phyloP scores from a whole-genome alignment of 352 stramenopile genomes.

The Pythium apleroticum region DNA sequence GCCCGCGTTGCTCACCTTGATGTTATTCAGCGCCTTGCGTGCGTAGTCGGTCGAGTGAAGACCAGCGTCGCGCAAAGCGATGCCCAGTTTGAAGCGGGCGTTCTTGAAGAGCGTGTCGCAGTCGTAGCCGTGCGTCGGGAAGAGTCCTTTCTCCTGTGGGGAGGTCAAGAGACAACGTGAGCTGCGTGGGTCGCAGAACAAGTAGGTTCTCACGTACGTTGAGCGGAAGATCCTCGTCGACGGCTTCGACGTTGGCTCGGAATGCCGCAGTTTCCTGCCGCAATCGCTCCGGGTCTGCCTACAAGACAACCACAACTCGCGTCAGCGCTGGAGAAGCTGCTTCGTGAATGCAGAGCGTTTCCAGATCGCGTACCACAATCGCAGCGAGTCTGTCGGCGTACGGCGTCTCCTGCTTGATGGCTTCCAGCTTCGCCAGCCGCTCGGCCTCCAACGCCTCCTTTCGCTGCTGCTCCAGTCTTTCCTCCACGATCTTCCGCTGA shows the following conservation, averaged over 20 bases:
- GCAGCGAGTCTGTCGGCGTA: slow-evolving; percentile 64
- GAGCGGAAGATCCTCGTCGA: slow-evolving; percentile 53
- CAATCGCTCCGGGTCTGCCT: slow-evolving; percentile 64
- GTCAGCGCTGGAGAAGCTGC: no score
- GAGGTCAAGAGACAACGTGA: not conserved
- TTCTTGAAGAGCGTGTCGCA: slow-evolving; percentile 79
- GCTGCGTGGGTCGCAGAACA: not conserved
- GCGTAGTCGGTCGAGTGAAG: slow-evolving; percentile 68
- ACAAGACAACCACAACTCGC: no score
- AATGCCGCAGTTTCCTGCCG: slow-evolving; percentile 74
- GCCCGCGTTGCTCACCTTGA: slow-evolving; percentile 70
- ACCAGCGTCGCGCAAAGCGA: slow-evolving; percentile 69
- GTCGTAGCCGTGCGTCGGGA: slow-evolving; percentile 74
- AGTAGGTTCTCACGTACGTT: slow-evolving; percentile 29
- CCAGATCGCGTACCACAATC: slow-evolving; percentile 48
- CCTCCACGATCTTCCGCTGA: slow-evolving; percentile 55
- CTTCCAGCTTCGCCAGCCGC: slow-evolving; percentile 46
- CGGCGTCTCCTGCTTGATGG: slow-evolving; percentile 61
- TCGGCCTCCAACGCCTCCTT: slow-evolving; percentile 35
- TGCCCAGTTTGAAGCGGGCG: slow-evolving; percentile 74
- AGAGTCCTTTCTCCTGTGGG: slow-evolving; percentile 63
- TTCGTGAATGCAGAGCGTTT: not conserved
- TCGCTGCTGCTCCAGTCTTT: slow-evolving; percentile 35
- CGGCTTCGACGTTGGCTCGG: slow-evolving; percentile 60
- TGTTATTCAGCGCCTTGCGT: slow-evolving; percentile 56